Conservation (phyloP, 495 filamentous ascomycete genomes). For the Cairneyella variabilis region DNA sequence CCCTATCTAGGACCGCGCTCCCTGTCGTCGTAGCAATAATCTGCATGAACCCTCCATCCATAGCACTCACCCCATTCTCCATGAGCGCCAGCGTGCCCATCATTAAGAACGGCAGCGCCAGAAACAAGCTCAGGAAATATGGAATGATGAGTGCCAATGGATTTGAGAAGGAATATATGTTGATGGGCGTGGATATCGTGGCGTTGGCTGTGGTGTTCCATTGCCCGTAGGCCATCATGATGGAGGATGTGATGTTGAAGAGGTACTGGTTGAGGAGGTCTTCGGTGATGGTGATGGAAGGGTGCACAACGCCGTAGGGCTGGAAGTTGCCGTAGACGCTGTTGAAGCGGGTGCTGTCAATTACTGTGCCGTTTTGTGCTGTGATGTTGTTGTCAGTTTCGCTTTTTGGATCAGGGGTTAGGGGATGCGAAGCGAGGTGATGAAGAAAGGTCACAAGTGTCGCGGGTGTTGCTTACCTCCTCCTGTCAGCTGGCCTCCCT, state of each 20-base stretch:
- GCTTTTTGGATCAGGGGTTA: too few relatives aligned
- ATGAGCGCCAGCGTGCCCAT: constrained; percentile 19
- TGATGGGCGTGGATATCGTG: constrained; percentile 1
- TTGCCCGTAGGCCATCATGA: constrained; percentile 14
- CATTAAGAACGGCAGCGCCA: constrained; percentile 20
- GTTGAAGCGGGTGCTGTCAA: constrained; percentile 15
- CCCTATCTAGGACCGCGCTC: constrained; percentile 20
- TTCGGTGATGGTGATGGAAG: constrained; percentile 17
- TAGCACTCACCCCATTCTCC: constrained; percentile 26
- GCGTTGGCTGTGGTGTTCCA: constrained; percentile 13
- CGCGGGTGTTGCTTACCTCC: too few relatives aligned
- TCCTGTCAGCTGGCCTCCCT: too few relatives aligned
- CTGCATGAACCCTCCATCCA: constrained; percentile 25
- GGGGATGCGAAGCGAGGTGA: too few relatives aligned
- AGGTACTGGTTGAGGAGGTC: constrained; percentile 19
- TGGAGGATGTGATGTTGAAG: constrained; percentile 23
- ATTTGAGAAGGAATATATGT: constrained; percentile 24
- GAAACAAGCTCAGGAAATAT: constrained; percentile 18
- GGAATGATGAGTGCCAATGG: constrained; percentile 22
- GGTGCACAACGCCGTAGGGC: background rate
- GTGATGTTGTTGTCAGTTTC: too few relatives aligned
- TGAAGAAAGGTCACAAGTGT: too few relatives aligned
- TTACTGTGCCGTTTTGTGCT: constrained; percentile 16
- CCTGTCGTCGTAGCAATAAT: constrained; percentile 24
- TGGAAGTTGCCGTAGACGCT: constrained; percentile 15